Conservation (phyloP, 768 basidiomycete species). For the Phylloporus scabripes region DNA sequence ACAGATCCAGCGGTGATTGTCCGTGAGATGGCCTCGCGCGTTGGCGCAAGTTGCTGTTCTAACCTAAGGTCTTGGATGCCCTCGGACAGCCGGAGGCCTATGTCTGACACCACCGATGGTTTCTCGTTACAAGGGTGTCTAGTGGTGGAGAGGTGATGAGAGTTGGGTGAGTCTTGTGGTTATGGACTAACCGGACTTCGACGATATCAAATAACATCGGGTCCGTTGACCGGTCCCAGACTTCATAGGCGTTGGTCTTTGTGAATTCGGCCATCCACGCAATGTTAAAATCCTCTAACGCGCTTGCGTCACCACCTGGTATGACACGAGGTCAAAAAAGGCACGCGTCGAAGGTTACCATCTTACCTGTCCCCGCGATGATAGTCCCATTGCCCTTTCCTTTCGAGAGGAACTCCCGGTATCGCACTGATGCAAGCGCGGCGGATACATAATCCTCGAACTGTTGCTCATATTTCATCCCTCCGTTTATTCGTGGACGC, state of each 20-base stretch:
- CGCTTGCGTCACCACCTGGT: constrained; percentile 49
- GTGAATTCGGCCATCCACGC: constrained; percentile 87
- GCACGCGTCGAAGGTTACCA: neutral
- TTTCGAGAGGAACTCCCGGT: constrained; percentile 77
- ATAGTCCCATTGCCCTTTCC: constrained; percentile 57
- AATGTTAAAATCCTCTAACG: constrained; percentile 78
- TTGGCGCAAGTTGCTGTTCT: constrained; percentile 90
- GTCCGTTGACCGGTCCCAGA: constrained; percentile 91
- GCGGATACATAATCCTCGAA: constrained; percentile 95
- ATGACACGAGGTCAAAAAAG: constrained; percentile 20
- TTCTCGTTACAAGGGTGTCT: constrained; percentile 95
- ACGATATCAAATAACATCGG: constrained; percentile 91
- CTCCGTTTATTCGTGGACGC: neutral
- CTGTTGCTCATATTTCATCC: constrained; percentile 16
- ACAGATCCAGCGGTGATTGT: constrained; percentile 71
- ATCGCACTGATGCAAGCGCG: constrained; percentile 84
- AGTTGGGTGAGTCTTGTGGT: neutral
- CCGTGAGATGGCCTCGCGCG: constrained; percentile 80
- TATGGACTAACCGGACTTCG: constrained; percentile 66
- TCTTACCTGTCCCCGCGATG: constrained; percentile 55
- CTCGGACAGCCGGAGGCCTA: constrained; percentile 87
- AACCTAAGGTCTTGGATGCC: constrained; percentile 91
- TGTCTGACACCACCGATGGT: constrained; percentile 83
- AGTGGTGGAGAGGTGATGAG: constrained; percentile 1
- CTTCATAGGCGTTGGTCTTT: constrained; percentile 78